Conservation (phyloP, 1,139 yeast species). For the Debaryomyces fabryi region DNA sequence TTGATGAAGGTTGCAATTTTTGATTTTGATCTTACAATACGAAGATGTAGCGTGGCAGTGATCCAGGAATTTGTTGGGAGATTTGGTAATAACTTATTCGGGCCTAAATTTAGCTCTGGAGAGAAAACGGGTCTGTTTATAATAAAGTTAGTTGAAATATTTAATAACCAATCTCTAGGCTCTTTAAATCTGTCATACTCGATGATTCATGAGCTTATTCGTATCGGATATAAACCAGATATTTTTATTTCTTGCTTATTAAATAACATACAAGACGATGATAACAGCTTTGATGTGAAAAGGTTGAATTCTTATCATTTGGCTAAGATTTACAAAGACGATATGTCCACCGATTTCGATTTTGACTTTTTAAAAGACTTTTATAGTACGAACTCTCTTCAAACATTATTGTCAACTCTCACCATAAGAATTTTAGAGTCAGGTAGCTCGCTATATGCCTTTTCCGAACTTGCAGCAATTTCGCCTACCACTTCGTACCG, state of each 20-base stretch:
- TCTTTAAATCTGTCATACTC: conserved; percentile 28
- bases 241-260: conserved; percentile 33
- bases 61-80: conserved; percentile 85
- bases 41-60: conserved; percentile 86
- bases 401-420: background rate
- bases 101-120: conserved; percentile 8
- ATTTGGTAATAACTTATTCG: conserved; percentile 47
- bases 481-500: background rate
- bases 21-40: conserved; percentile 71
- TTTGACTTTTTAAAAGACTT: background rate
- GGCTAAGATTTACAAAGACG: conserved; percentile 1
- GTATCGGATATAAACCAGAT: conserved; percentile 28
- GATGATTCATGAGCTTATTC: conserved; percentile 26
- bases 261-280: conserved; percentile 23
- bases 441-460: background rate
- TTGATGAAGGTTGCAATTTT: conserved; percentile 59
- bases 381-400: background rate
- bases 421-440: background rate
- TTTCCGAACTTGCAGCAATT: conserved; percentile 1
- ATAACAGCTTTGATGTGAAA: conserved; percentile 42
- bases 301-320: conserved; percentile 23
- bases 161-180: conserved; percentile 28
- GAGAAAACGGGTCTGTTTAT: conserved; percentile 35
- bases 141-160: conserved; percentile 59
- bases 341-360: background rate